Conservation (phyloP, 23 red algal genomes). For the Gracilaria gracilis region DNA sequence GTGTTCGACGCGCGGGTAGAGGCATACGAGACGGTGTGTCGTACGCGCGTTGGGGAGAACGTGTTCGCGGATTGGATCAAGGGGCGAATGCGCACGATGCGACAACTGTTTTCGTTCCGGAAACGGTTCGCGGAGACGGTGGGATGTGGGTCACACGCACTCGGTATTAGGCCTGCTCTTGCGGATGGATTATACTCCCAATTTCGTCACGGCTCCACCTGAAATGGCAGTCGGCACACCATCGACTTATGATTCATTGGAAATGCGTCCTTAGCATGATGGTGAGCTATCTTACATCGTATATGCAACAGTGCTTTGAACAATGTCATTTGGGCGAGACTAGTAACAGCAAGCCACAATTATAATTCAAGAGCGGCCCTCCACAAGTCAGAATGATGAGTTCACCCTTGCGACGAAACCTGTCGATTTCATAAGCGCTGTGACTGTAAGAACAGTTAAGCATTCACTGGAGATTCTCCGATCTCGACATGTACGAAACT, state of each 20-base stretch:
- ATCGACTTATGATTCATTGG: not conserved
- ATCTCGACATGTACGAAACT: not conserved
- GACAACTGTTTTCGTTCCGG: slow-evolving; percentile 52
- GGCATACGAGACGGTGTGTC: slow-evolving; percentile 73
- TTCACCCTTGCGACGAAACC: not conserved
- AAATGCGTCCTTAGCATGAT: too few species aligned
- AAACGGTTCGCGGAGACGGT: slow-evolving; percentile 86
- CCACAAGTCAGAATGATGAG: not conserved
- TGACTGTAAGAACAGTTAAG: not conserved
- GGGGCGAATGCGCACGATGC: slow-evolving; percentile 36
- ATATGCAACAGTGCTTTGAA: not conserved
- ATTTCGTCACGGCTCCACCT: slow-evolving; percentile 23
- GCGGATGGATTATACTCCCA: slow-evolving; percentile 49
- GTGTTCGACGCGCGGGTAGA: slow-evolving; percentile 63
- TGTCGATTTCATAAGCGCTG: not conserved
- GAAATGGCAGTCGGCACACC: not conserved
- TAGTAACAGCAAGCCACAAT: not conserved
- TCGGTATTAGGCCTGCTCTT: slow-evolving; percentile 59
- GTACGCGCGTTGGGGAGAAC: slow-evolving; percentile 53
- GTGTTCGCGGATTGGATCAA: slow-evolving; percentile 61
- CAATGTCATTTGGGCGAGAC: too few species aligned
- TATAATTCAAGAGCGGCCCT: not conserved
- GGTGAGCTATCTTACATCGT: not conserved
- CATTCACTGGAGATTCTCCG: not conserved
- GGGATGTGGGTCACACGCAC: slow-evolving; percentile 38